phyloP scores from a whole-genome alignment of 768 basidiomycete genomes.

The Leccinellum luteum region DNA sequence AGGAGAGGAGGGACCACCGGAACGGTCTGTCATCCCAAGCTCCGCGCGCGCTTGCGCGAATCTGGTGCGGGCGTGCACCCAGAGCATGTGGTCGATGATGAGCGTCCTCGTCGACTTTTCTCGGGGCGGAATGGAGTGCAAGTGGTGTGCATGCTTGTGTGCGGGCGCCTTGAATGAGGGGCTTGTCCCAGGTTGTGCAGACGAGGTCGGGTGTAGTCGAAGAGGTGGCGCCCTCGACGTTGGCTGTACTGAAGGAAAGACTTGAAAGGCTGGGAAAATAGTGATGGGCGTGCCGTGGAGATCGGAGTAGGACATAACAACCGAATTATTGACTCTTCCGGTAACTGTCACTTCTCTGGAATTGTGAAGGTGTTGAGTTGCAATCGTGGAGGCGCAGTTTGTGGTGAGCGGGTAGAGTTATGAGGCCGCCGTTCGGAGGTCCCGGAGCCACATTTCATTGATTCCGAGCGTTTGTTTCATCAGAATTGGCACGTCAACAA shows the following conservation, averaged over 20 bases:
- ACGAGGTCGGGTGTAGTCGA: conserved; percentile 13
- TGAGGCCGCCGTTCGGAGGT: neutral
- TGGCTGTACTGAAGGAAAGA: conserved; percentile 15
- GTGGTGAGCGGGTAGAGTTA: neutral
- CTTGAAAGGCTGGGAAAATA: conserved; percentile 17
- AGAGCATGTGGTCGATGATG: conserved; percentile 85
- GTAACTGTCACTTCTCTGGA: no score
- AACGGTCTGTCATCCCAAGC: conserved; percentile 81
- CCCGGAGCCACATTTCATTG: neutral
- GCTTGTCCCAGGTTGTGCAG: conserved; percentile 3
- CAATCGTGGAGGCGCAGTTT: neutral
- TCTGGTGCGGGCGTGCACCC: conserved; percentile 78
- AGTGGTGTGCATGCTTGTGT: conserved; percentile 85
- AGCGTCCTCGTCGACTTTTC: conserved; percentile 88
- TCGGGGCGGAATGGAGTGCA: conserved; percentile 81
- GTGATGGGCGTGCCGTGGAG: conserved; percentile 15
- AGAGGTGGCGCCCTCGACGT: neutral
- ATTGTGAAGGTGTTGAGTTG: no score
- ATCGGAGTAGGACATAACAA: conserved; percentile 30
- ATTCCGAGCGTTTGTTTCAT: neutral
- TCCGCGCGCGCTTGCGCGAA: conserved; percentile 84
- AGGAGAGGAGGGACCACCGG: conserved; percentile 60
- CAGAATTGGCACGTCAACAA: no score
- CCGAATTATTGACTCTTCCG: neutral
- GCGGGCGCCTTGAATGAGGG: conserved; percentile 64